A percentile compares a stretch with the other conserved stretches of the same genome.
Evolutionary conservation across 192 early-diverging fungal genomes (phyloP).

Genomic region (Gonapodya sp.): DNA sequence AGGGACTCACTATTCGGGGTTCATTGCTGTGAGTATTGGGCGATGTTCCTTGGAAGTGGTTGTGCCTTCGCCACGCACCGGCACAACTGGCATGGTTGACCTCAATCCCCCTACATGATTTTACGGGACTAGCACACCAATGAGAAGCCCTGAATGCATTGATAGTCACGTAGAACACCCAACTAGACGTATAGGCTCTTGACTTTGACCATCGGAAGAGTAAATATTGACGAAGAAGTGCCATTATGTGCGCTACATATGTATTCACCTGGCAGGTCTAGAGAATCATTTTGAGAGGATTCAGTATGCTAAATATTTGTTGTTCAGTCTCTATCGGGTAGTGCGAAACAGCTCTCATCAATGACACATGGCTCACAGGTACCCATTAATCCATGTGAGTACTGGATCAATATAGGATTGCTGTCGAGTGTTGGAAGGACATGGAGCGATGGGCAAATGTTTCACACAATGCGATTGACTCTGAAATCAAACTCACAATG

Average conservation of each 20-base stretch:
- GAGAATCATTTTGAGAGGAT: no score
- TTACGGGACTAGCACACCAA: background rate
- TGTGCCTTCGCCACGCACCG: no score
- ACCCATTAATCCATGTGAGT: background rate
- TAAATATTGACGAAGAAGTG: no score
- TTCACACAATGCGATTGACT: background rate
- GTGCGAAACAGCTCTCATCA: no score
- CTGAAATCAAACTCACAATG: slow-evolving; percentile 52
- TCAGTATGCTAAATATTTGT: no score
- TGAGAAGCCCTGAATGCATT: background rate
- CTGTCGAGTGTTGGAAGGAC: no score
- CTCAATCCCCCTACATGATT: background rate
- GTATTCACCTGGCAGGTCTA: no score
- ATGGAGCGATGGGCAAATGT: no score
- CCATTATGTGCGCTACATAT: no score
- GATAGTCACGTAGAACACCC: background rate
- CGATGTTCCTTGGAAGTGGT: no score
- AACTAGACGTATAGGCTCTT: background rate
- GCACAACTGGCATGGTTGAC: background rate
- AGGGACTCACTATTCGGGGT: background rate
- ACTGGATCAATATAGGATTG: background rate
- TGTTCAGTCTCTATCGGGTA: no score
- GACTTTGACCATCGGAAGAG: background rate
- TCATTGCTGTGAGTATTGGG: background rate
- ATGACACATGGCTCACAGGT: no score